phyloP scores from a whole-genome alignment of 1,284 basidiomycete genomes.

The Fomitopsis schrenkii region DNA sequence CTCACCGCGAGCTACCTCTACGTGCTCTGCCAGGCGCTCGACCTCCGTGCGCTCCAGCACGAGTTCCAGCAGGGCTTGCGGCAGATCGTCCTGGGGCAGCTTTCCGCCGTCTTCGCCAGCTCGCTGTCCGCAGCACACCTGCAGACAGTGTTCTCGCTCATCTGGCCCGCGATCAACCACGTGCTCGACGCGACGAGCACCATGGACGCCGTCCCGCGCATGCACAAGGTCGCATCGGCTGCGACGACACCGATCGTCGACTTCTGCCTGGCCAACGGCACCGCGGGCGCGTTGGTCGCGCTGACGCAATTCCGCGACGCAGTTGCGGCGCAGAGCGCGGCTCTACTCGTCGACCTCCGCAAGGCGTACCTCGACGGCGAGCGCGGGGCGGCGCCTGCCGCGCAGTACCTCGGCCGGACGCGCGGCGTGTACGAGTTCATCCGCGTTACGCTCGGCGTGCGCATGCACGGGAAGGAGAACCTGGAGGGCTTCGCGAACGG shows the following conservation, averaged over 20 bases:
- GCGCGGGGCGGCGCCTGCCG: slow-evolving; percentile 56
- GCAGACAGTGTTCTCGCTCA: slow-evolving; percentile 28
- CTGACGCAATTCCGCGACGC: slow-evolving; percentile 50
- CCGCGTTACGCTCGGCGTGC: slow-evolving; percentile 58
- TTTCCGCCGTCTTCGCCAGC: slow-evolving; percentile 42
- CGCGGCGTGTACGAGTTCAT: slow-evolving; percentile 69
- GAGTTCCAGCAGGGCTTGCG: slow-evolving; percentile 54
- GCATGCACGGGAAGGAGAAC: slow-evolving; percentile 75
- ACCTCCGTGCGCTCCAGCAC: slow-evolving; percentile 67
- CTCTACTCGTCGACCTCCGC: slow-evolving; percentile 46
- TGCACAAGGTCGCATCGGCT: slow-evolving; percentile 63
- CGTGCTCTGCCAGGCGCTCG: slow-evolving; percentile 77
- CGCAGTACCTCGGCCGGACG: slow-evolving; percentile 58
- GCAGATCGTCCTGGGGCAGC: slow-evolving; percentile 47
- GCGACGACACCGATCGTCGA: slow-evolving; percentile 59
- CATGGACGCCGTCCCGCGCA: slow-evolving; percentile 64
- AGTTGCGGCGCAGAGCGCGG: slow-evolving; percentile 42
- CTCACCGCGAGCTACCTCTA: slow-evolving; percentile 75
- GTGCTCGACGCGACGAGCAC: slow-evolving; percentile 63
- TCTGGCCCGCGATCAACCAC: slow-evolving; percentile 41
- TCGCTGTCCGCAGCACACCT: slow-evolving; percentile 33
- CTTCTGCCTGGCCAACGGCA: slow-evolving; percentile 38
- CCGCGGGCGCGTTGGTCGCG: slow-evolving; percentile 23
- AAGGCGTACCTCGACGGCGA: slow-evolving; percentile 50
- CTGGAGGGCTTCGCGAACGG: slow-evolving; percentile 49